Evolutionary conservation across 768 basidiomycete genomes (phyloP), one percentile per base, ranked within the genome.

Genomic region (Boletus reticulatus): DNA sequence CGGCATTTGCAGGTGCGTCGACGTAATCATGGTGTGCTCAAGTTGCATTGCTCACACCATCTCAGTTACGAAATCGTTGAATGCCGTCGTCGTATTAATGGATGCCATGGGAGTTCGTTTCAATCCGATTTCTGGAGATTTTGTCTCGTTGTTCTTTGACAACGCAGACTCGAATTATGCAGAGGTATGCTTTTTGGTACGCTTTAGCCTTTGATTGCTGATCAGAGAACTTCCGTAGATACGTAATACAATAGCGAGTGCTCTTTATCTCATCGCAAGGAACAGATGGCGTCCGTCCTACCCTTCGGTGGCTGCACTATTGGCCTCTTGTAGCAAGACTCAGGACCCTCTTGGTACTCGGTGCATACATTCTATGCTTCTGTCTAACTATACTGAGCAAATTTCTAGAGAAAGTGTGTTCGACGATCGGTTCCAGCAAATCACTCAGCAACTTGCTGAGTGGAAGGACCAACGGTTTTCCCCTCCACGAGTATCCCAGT

Each of bases 401-500:
- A 46, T 41, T 39, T 45, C 3, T 58, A 89, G 88, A 14, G 72
- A 79, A 44, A 74, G 81, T 7, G 75, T 78, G 49, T 85, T 89
- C 68, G 75, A 82, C 53, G 73, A 76, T 20, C 83, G 77, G 55
- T 73, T 94, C 44, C 67, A 79, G 36, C 68, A 75, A n/a, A 81
- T 92, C 50, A 68, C 86, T 42, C 69, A 67, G 22, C 76, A 83
- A 37, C 72, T 97, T 44, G 83, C 85, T 1, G 69, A 76, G 55
- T 91, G 85, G 88, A 86, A 85, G 67, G 78, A 80, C 55, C 80
- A 89, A 59, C 83, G 94, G 37, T 80, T 94, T 24, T 84, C 92
- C 27, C 92, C 94, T 50, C 94, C 94, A 1, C 81, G 91, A 54
- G 91, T 91, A 55, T 87, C 82, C 58, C 88, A 93, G 65, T 96